These are phyloP conservation scores for Abelmoschus esculentus DNA, from an alignment of 345 rosid genomes.

Conservation along the genomic window DNA sequence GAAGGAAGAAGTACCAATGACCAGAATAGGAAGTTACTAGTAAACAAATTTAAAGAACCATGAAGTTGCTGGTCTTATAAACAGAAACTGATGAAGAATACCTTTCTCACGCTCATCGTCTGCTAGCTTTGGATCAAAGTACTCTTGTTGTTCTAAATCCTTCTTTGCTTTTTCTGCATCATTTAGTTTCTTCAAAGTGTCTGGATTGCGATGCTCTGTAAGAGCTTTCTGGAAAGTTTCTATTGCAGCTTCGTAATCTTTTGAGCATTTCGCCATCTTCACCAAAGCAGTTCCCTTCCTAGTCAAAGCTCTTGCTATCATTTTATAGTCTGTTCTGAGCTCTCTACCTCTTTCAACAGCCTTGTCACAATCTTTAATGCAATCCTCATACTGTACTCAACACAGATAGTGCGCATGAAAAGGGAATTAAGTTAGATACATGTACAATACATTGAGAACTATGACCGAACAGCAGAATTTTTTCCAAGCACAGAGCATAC, in stretches of 20 bases:
- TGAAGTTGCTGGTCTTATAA: too few relatives aligned
- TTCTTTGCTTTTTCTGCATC: conserved; percentile 94
- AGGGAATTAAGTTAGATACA: neutral
- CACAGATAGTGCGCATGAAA: neutral
- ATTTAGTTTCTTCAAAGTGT: conserved; percentile 81
- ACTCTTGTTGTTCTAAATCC: conserved; percentile 88
- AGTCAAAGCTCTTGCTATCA: conserved; percentile 94
- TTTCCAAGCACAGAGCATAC: too few relatives aligned
- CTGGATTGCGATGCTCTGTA: conserved; percentile 97
- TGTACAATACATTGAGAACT: too few relatives aligned
- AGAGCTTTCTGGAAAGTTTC: conserved; percentile 98
- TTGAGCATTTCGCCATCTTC: conserved; percentile 71
- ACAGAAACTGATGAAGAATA: conserved; percentile 7
- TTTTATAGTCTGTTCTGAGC: conserved; percentile 91
- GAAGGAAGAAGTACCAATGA: neutral
- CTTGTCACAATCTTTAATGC: conserved; percentile 87
- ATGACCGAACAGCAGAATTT: too few relatives aligned
- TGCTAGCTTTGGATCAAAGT: conserved; percentile 76
- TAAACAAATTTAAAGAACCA: too few relatives aligned
- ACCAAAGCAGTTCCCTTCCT: conserved; percentile 88
- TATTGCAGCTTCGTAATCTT: conserved; percentile 81
- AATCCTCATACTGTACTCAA: conserved; percentile 60
- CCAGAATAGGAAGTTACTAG: too few relatives aligned
- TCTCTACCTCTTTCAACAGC: conserved; percentile 98
- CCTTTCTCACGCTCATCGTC: conserved; percentile 99